Percentiles rank a stretch among this genome's conserved stretches.
These are phyloP conservation scores for Saccharomyces mikatae DNA, from an alignment of 805 yeast genomes.

Conservation along the genomic window DNA sequence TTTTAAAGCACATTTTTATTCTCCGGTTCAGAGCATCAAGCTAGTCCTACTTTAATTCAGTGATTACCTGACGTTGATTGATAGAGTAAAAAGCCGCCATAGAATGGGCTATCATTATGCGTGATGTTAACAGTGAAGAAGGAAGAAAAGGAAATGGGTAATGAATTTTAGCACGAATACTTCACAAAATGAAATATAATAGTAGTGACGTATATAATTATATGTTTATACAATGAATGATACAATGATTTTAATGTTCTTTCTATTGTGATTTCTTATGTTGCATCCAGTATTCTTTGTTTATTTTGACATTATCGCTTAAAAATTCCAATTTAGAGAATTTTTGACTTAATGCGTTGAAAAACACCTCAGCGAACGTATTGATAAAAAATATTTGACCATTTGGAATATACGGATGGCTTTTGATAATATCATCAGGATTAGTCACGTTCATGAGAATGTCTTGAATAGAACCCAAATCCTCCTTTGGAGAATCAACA, in stretches of 20 bases:
- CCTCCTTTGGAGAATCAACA: slow-evolving; percentile 4
- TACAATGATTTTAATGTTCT: not conserved
- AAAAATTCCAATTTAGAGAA: slow-evolving; percentile 58
- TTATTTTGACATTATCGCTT: slow-evolving; percentile 43
- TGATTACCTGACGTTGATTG: too few species aligned
- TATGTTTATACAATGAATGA: not conserved
- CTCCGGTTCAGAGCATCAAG: too few species aligned
- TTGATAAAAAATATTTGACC: slow-evolving; percentile 80
- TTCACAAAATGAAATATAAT: not conserved
- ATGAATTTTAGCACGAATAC: not conserved
- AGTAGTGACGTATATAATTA: slow-evolving; percentile 1
- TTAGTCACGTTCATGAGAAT: slow-evolving; percentile 1
- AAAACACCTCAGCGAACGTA: slow-evolving; percentile 73
- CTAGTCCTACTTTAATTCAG: too few species aligned
- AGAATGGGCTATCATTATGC: not conserved
- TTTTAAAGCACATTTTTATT: too few species aligned
- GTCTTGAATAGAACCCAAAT: slow-evolving; percentile 1
- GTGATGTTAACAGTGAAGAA: not conserved
- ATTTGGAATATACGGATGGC: slow-evolving; percentile 46
- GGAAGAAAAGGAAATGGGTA: not conserved
- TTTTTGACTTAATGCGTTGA: slow-evolving; percentile 50
- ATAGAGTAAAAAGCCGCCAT: not conserved
- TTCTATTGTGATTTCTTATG: not conserved
- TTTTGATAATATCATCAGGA: slow-evolving; percentile 35
- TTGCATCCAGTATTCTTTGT: slow-evolving; percentile 48